Evolutionary conservation across 768 basidiomycete species (phyloP), one percentile per base, ranked within the genome.

Genomic region (Rhizopogon roseolus): DNA sequence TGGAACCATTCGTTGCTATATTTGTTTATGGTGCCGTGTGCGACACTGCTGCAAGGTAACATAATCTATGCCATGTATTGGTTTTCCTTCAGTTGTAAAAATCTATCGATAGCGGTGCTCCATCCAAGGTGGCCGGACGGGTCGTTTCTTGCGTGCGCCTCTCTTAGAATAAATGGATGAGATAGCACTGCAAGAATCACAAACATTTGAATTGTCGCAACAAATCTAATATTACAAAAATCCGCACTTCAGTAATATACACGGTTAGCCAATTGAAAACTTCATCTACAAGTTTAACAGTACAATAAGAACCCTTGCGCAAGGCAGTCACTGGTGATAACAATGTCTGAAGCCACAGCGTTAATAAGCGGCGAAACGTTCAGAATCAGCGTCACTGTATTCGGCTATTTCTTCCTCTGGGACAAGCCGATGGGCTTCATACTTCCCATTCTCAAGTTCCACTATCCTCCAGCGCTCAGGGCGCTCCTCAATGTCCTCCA

Each of bases 201-300:
- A 10, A 49, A n/a, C 32, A 19, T 55, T 32, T 50, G 42, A 22
- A 22, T 22, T 22, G 22, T 22, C 22, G 22, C 13, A 36, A 22
- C 13, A 44, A 22, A 43, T 37, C 52, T 32, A 22, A 22, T 22
- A 32, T 10, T 32, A 32, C 9, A 32, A 8, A 4, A 32, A 32
- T 32, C 9, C 29, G 10, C 29, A 32, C 8, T 32, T 32, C 2
- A 32, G 29, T 32, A 32, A 8, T 32, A 32, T 32, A 32, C 29
- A 32, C 29, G 29, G 29, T 76, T 74, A 41, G 67, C 77, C 22
- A 5, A 81, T 78, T 4, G 83, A 86, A 60, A 85, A 82, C 22
- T 76, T 79, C 17, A 77, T 77, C 41, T 65, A 4, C 34, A 62
- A 45, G 49, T n/a, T n/a, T 10, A n/a, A 41, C 48, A 29, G 32